Evolutionary conservation across 495 filamentous ascomycete genomes (phyloP).

Genomic region (Podospora comata): DNA sequence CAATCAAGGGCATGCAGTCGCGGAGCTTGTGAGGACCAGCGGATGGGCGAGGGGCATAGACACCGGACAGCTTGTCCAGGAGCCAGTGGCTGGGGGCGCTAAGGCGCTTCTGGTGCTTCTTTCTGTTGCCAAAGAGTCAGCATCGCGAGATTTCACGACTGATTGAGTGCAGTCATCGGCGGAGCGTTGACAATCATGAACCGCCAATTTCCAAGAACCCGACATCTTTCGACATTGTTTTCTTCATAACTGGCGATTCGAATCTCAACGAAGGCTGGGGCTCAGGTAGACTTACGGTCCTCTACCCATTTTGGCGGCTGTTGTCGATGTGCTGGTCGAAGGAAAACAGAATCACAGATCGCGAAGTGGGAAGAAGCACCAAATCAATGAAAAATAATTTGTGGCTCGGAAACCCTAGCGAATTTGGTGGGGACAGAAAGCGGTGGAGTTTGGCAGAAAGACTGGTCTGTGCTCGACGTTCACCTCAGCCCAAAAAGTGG

Average conservation of each 20-base stretch:
- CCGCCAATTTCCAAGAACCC: not conserved
- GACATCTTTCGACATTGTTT: not conserved
- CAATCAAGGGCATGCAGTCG: slow-evolving; percentile 97
- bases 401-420: slow-evolving; percentile 36
- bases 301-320: slow-evolving; percentile 45
- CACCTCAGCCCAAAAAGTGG: slow-evolving; percentile 4
- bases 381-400: slow-evolving; percentile 32
- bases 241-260: not conserved
- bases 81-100: slow-evolving; percentile 99
- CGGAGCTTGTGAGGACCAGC: slow-evolving; percentile 98
- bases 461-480: slow-evolving; percentile 14
- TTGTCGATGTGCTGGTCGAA: slow-evolving; percentile 35
- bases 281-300: slow-evolving; percentile 46
- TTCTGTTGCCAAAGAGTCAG: slow-evolving; percentile 52
- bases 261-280: not conserved
- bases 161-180: not conserved
- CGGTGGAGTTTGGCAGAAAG: slow-evolving; percentile 26
- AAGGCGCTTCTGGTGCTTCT: slow-evolving; percentile 99
- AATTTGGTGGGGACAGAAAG: slow-evolving; percentile 23
- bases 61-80: slow-evolving; percentile 96
- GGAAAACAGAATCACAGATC: slow-evolving; percentile 27
- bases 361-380: slow-evolving; percentile 21
- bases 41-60: slow-evolving; percentile 93
- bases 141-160: slow-evolving; percentile 11
- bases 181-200: not conserved